Evolutionary conservation across 2,329 filamentous ascomycete genomes (phyloP), one percentile per base, ranked within the genome.

Genomic region (Hypocrella siamensis): DNA sequence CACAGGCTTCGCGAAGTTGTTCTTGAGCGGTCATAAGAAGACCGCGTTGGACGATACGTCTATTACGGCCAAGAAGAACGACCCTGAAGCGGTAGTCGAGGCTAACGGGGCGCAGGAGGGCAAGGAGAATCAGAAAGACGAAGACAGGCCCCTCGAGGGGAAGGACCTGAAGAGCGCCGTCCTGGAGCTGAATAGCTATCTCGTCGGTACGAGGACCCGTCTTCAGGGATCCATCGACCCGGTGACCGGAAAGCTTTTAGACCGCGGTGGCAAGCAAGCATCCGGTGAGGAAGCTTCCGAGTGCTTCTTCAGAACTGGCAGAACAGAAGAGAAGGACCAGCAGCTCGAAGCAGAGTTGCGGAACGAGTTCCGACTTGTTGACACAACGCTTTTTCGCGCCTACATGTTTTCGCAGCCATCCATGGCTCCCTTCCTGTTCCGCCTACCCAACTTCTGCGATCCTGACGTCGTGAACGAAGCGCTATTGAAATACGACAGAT

Each of bases 371-470:
- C 77, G 72, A 31, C 60, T 94, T 3, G 84, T 96, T 6, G 90
- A 98, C 48, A 98, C 90, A 1, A 88, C 86, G 1, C 67, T 98
- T 0, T 96, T 98, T 61, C 75, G 88, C 12, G 80, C 84, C 0
- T 92, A 93, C 53, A 96, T 98, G 86, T 84, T 88, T 46, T 84
- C 80, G 4, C 77, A 76, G 6, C 88, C 90, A 4, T 75, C 79
- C 5, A 64, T 98, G 9, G 85, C 85, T 4, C 81, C 82, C 2
- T 83, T 86, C 1, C 67, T 98, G 0, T 96, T 98, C 59, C 84
- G 90, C 17, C 83, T 96, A 31, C 79, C 86, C 48, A 98, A 98
- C 52, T 96, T 94, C 49, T 96, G 90, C 52, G 88, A 98, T 45
- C 88, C 90, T 0, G 79, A 83, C 19, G 90, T 96, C 3, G 88